phyloP scores from a whole-genome alignment of 2,329 filamentous ascomycete genomes.

The Colletotrichum sp. region DNA sequence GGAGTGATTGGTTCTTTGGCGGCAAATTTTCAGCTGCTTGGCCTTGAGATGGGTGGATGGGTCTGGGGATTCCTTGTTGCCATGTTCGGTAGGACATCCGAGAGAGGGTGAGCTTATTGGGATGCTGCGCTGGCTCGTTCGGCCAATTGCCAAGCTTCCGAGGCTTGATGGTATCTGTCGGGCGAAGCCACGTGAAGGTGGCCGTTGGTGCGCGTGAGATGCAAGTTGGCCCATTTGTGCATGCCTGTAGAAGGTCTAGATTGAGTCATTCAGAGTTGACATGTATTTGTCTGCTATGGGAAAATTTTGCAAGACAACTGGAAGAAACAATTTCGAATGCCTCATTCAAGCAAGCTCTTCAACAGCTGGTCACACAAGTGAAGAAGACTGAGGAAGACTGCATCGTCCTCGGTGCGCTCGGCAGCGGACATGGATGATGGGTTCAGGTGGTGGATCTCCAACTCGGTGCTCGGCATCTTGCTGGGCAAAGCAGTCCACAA shows the following conservation, averaged over 20 bases:
- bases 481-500: background rate
- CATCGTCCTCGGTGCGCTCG: background rate
- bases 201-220: background rate
- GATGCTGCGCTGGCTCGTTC: background rate
- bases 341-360: background rate
- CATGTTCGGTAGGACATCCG: background rate
- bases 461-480: background rate
- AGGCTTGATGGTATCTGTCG: background rate
- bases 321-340: fast-evolving
- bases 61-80: background rate
- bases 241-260: background rate
- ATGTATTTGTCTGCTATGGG: fast-evolving
- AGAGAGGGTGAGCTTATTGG: background rate
- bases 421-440: background rate
- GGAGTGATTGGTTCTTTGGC: background rate
- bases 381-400: background rate
- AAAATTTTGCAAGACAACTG: background rate
- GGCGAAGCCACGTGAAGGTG: background rate
- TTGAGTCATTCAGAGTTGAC: background rate
- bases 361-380: background rate
- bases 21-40: constrained; percentile 3
- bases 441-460: background rate
- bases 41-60: background rate
- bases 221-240: background rate
- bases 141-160: background rate